Evolutionary conservation across 768 basidiomycete genomes (phyloP).

Genomic region (Pleurotus citrinopileatus): DNA sequence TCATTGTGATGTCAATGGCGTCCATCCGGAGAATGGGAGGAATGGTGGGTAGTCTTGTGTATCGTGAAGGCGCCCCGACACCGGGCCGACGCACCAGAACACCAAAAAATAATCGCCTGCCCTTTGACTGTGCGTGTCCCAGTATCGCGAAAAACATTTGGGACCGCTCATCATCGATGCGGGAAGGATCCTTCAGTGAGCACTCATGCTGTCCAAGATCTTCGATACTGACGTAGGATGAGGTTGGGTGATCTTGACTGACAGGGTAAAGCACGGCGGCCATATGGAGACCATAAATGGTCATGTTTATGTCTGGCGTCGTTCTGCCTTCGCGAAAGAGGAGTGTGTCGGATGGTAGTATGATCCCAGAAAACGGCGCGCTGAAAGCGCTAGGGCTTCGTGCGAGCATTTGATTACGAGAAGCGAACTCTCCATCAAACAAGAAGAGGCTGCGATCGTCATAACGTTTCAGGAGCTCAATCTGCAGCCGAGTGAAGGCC

Average conservation of each 20-base stretch:
- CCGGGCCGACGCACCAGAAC: neutral
- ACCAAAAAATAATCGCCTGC: neutral
- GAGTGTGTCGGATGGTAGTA: neutral
- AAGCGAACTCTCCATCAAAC: neutral
- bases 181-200: neutral
- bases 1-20: too few species aligned
- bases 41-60: too few species aligned
- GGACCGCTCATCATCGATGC: neutral
- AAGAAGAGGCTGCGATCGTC: neutral
- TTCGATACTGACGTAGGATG: neutral
- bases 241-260: neutral
- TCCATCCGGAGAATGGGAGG: too few species aligned
- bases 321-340: neutral
- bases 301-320: neutral
- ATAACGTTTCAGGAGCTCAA: neutral
- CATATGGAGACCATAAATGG: neutral
- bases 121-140: neutral
- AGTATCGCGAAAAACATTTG: neutral
- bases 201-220: neutral
- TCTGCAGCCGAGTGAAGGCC: neutral
- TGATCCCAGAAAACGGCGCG: neutral
- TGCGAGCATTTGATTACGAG: neutral
- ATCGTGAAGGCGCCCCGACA: too few species aligned
- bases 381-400: neutral
- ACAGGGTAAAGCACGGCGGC: neutral